Conservation (phyloP, 306 rosid genomes). For the Corylus heterophylla region DNA sequence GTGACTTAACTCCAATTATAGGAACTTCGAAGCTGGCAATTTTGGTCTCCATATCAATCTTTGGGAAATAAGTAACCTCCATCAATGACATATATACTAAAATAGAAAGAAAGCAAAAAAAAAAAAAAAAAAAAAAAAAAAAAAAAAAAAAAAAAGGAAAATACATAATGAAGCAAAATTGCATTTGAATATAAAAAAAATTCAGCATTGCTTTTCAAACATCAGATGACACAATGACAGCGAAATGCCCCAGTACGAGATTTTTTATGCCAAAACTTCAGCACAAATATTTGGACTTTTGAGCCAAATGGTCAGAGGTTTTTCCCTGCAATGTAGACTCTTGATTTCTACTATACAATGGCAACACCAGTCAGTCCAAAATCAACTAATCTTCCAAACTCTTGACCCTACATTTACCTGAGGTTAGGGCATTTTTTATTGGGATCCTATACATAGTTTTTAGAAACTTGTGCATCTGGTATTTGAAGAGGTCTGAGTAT, state of each 20-base stretch:
- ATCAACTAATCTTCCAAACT: not conserved
- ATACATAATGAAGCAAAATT: not conserved
- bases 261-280: not conserved
- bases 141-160: not conserved
- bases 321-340: too few relatives aligned
- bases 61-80: not conserved
- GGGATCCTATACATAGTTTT: not conserved
- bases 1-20: conserved; percentile 25
- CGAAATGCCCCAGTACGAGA: not conserved
- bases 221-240: not conserved
- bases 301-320: not conserved
- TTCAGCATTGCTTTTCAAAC: not conserved
- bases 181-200: not conserved
- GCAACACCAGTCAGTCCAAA: not conserved
- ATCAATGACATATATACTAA: not conserved
- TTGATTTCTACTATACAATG: too few relatives aligned
- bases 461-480: too few relatives aligned
- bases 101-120: not conserved
- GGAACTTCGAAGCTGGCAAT: conserved; percentile 36
- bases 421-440: not conserved
- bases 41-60: conserved; percentile 28
- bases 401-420: not conserved
- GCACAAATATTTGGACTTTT: not conserved
- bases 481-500: not conserved
- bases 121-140: not conserved